These are phyloP conservation scores for Hymenoscyphus occultus DNA, from an alignment of 2,329 filamentous ascomycete species.

Conservation along the genomic window DNA sequence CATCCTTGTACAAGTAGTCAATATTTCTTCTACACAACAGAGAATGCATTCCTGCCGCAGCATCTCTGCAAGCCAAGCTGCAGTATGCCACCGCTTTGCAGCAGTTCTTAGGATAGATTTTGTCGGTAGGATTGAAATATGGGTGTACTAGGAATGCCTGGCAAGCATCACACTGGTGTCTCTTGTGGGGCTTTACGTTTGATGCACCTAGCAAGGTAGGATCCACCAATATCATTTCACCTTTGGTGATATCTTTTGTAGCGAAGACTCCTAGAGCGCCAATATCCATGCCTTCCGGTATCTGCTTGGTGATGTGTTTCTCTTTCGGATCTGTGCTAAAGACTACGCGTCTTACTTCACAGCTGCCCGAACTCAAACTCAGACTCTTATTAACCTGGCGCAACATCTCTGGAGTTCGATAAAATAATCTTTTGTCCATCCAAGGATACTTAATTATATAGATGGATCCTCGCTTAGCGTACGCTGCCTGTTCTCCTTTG, in stretches of 20 bases:
- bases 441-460: slow-evolving; percentile 32
- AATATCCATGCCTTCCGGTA: slow-evolving; percentile 21
- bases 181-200: slow-evolving; percentile 15
- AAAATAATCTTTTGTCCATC: slow-evolving; percentile 25
- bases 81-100: slow-evolving; percentile 29
- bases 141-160: slow-evolving; percentile 21
- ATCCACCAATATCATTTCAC: slow-evolving; percentile 30
- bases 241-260: slow-evolving; percentile 24
- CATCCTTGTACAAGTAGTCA: slow-evolving; percentile 25
- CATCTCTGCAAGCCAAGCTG: slow-evolving; percentile 25
- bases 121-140: slow-evolving; percentile 11
- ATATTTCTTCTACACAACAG: slow-evolving; percentile 29
- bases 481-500: not conserved
- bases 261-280: slow-evolving; percentile 33
- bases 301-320: not conserved
- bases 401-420: slow-evolving; percentile 22
- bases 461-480: slow-evolving; percentile 22
- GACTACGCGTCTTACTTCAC: slow-evolving; percentile 21
- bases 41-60: slow-evolving; percentile 25
- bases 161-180: slow-evolving; percentile 31
- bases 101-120: slow-evolving; percentile 18
- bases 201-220: slow-evolving; percentile 20
- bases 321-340: slow-evolving; percentile 18
- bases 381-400: slow-evolving; percentile 23
- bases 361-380: slow-evolving; percentile 4